Percentiles rank a stretch among this genome's conserved stretches.
phyloP scores from a whole-genome alignment of 257 asterid genomes.

The Solanum ossicruentum region DNA sequence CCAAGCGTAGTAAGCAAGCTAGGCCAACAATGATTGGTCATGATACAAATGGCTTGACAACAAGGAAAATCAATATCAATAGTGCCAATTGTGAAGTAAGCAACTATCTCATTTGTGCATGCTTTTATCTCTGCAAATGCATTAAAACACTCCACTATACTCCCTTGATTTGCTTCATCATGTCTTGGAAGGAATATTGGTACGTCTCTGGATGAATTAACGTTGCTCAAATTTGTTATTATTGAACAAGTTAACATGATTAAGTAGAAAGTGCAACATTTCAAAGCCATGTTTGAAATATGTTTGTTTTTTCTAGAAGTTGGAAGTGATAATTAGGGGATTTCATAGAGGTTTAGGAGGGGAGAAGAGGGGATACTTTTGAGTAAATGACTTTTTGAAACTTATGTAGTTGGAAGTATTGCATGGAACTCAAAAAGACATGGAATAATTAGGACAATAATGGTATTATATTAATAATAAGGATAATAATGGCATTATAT shows the following conservation, averaged over 20 bases:
- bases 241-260: not conserved
- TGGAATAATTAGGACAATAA: not conserved
- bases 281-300: not conserved
- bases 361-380: slow-evolving; percentile 1
- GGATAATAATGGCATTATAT: not conserved
- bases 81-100: slow-evolving; percentile 1
- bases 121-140: slow-evolving; percentile 10
- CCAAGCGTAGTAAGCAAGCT: slow-evolving; percentile 4
- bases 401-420: not conserved
- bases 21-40: slow-evolving; percentile 18
- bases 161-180: not conserved
- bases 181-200: not conserved
- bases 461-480: not conserved
- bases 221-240: not conserved
- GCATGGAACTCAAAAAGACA: not conserved
- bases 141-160: slow-evolving; percentile 1
- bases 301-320: not conserved
- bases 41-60: slow-evolving; percentile 4
- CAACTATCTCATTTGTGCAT: slow-evolving; percentile 10
- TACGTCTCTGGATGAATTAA: not conserved
- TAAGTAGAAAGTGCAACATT: not conserved
- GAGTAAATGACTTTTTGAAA: not conserved
- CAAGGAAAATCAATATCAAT: slow-evolving; percentile 6
- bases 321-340: not conserved
- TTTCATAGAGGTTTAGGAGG: not conserved